Evolutionary conservation across 2,329 filamentous ascomycete species (phyloP).

Genomic region (Elsinoe perseae): DNA sequence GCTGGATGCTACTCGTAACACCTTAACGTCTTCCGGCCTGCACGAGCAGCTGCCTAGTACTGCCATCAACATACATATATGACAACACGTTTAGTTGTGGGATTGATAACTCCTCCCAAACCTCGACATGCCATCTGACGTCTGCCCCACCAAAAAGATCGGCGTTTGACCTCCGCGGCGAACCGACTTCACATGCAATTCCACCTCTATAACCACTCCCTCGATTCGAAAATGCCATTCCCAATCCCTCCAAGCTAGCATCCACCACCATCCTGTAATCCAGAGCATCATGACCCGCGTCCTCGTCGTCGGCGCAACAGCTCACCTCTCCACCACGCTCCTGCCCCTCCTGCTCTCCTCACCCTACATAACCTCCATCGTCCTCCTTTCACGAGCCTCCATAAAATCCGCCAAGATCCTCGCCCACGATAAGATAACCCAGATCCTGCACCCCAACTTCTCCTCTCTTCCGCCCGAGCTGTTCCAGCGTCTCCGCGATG

Average conservation of each 20-base stretch:
- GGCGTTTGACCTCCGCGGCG: background rate
- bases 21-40: no score
- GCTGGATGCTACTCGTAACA: no score
- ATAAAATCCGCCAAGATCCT: constrained; percentile 9
- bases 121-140: background rate
- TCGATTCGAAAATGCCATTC: no score
- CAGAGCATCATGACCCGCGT: constrained; percentile 1
- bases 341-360: constrained; percentile 9
- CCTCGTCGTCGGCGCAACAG: constrained; percentile 11
- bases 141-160: background rate
- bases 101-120: background rate
- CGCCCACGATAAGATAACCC: constrained; percentile 28
- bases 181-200: background rate
- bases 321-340: constrained; percentile 1
- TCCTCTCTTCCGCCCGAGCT: background rate
- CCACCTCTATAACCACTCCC: background rate
- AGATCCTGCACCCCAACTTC: constrained; percentile 44
- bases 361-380: constrained; percentile 10
- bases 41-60: no score
- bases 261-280: background rate
- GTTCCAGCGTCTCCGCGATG: background rate
- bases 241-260: background rate
- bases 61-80: no score
- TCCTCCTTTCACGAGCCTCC: constrained; percentile 4
- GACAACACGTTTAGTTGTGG: background rate